Conservation (phyloP, 2,329 filamentous ascomycete species). For the Bertia moriformis region DNA sequence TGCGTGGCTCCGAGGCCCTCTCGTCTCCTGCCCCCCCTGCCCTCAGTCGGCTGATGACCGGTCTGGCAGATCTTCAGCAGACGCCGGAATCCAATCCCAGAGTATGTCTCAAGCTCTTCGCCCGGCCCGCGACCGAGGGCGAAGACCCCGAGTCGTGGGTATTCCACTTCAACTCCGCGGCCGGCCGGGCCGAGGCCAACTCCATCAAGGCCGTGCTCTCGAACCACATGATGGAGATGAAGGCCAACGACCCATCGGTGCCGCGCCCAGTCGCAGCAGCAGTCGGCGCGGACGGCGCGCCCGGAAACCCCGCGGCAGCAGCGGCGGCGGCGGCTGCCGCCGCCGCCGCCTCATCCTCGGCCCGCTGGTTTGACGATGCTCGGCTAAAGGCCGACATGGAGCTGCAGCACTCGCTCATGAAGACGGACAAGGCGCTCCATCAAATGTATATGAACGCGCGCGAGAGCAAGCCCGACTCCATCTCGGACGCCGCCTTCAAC, state of each 20-base stretch:
- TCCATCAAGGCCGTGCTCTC: constrained; percentile 71
- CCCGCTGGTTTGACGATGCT: constrained; percentile 67
- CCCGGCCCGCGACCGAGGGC: constrained; percentile 45
- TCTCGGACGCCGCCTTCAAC: constrained; percentile 70
- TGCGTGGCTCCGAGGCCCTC: constrained; percentile 25
- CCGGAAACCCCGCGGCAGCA: constrained; percentile 14
- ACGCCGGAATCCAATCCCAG: constrained; percentile 78
- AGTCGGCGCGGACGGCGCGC: constrained; percentile 9
- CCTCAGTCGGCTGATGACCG: constrained; percentile 6
- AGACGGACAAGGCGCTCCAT: constrained; percentile 59
- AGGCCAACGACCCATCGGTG: constrained; percentile 35
- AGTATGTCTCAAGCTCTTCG: constrained; percentile 83
- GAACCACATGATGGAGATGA: constrained; percentile 56
- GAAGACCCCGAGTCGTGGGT: constrained; percentile 57
- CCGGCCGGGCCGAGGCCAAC: constrained; percentile 73
- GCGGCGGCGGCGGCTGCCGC: constrained; percentile 22
- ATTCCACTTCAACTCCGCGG: constrained; percentile 73
- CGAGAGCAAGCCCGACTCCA: constrained; percentile 68
- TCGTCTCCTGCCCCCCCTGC: constrained; percentile 3
- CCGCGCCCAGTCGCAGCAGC: no score
- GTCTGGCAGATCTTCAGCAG: constrained; percentile 67
- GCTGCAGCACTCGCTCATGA: constrained; percentile 77
- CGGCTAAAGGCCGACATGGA: constrained; percentile 64
- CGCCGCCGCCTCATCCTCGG: constrained; percentile 44
- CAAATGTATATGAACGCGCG: constrained; percentile 79